A percentile compares a stretch with the other conserved stretches of the same genome.
Conservation (phyloP, 345 rosid genomes). For the Geranium rotundifolium region DNA sequence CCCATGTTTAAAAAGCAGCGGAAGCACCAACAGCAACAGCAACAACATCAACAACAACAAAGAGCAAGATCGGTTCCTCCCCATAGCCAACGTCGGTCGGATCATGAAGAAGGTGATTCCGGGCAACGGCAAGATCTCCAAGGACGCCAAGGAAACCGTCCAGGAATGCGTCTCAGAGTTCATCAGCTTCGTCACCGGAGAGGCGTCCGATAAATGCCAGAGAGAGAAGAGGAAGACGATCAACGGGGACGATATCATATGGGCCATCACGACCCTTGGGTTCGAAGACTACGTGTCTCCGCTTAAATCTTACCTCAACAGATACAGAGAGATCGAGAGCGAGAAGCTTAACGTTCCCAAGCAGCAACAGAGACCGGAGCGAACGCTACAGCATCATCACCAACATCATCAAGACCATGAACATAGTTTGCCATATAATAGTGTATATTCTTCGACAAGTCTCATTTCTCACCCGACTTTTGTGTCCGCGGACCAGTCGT, state of each 20-base stretch:
- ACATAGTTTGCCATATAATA: constrained; percentile 21
- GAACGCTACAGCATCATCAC: constrained; percentile 5
- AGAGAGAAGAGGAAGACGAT: constrained; percentile 16
- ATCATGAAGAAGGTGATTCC: constrained; percentile 8
- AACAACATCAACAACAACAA: constrained; percentile 4
- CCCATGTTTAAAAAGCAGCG: constrained; percentile 6
- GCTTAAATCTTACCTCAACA: constrained; percentile 6
- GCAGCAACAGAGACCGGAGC: constrained; percentile 13
- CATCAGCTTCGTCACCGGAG: constrained; percentile 3
- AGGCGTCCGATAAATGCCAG: constrained; percentile 15
- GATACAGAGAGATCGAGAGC: constrained; percentile 31
- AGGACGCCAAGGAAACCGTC: constrained; percentile 6
- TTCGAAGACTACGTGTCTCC: constrained; percentile 13
- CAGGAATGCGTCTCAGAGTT: constrained; percentile 6
- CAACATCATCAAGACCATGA: constrained; percentile 8
- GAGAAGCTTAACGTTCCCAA: constrained; percentile 46
- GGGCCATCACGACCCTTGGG: constrained; percentile 15
- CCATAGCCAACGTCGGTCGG: constrained; percentile 6
- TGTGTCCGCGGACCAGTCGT: constrained; percentile 26
- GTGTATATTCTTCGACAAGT: constrained; percentile 27
- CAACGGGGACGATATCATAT: constrained; percentile 14
- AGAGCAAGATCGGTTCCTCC: constrained; percentile 6
- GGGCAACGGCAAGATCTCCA: constrained; percentile 3
- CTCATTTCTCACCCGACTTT: constrained; percentile 35
- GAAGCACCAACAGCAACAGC: neutral